Evolutionary conservation across 345 rosid genomes (phyloP).

Genomic region (Syzygium oleosum): DNA sequence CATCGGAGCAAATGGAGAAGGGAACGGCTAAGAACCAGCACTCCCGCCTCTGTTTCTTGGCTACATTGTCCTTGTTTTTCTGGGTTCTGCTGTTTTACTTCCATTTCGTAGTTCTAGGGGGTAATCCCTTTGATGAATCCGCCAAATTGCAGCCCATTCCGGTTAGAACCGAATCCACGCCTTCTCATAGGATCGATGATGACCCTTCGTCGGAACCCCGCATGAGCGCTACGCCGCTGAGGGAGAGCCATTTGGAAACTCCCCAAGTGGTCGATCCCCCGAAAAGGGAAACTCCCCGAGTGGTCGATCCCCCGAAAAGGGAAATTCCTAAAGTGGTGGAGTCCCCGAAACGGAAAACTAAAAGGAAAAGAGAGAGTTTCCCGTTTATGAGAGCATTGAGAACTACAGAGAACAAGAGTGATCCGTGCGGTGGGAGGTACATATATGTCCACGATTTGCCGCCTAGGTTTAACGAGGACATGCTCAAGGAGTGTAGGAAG

Average conservation of each 20-base stretch:
- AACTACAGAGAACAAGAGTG: slow-evolving; percentile 13
- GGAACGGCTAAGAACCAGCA: slow-evolving; percentile 6
- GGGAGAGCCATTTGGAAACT: neutral
- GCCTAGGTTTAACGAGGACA: slow-evolving; percentile 11
- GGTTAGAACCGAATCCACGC: neutral
- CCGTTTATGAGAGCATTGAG: slow-evolving; percentile 12
- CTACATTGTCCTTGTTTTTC: slow-evolving; percentile 7
- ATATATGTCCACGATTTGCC: slow-evolving; percentile 16
- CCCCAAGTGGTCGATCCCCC: neutral
- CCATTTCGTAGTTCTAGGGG: slow-evolving; percentile 8
- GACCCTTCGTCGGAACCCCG: neutral
- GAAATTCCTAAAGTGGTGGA: neutral
- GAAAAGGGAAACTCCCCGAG: neutral
- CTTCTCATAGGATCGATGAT: neutral
- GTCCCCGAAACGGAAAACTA: neutral
- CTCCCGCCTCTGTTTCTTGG: slow-evolving; percentile 13
- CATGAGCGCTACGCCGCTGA: neutral
- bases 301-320: neutral
- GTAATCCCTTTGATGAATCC: slow-evolving; percentile 1
- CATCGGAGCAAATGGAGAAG: slow-evolving; percentile 8
- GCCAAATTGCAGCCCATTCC: neutral
- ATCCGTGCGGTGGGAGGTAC: slow-evolving; percentile 15
- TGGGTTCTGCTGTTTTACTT: slow-evolving; percentile 10
- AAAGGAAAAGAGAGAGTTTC: neutral
- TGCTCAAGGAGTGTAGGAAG: slow-evolving; percentile 13